phyloP scores from a whole-genome alignment of 2,329 filamentous ascomycete species.

The Parasarocladium wereldwijsianum region DNA sequence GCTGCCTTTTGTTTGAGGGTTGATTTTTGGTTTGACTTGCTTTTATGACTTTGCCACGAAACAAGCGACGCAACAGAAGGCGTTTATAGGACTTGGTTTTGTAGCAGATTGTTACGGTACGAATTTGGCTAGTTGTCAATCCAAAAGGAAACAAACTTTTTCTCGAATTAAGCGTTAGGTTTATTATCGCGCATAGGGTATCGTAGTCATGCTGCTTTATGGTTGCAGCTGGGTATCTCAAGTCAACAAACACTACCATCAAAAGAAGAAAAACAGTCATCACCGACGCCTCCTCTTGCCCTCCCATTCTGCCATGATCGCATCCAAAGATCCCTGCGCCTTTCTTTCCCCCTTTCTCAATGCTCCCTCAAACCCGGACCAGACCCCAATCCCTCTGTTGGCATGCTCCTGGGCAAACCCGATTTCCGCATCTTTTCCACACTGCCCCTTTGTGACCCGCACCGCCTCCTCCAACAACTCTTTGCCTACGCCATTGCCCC shows the following conservation, averaged over 20 bases:
- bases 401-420: slow-evolving; percentile 68
- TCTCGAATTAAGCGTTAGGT: no score
- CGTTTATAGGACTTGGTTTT: no score
- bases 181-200: no score
- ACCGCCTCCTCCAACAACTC: slow-evolving; percentile 63
- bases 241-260: not conserved
- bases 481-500: slow-evolving; percentile 56
- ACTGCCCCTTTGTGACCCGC: slow-evolving; percentile 48
- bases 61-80: no score
- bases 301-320: slow-evolving; percentile 34
- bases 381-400: slow-evolving; percentile 51
- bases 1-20: no score
- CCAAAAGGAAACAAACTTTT: no score
- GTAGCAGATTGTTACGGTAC: no score
- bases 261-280: slow-evolving; percentile 10
- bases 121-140: no score
- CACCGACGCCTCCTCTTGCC: slow-evolving; percentile 30
- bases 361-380: slow-evolving; percentile 43
- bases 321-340: slow-evolving; percentile 38
- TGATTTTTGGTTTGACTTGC: no score
- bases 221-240: no score
- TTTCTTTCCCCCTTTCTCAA: slow-evolving; percentile 45
- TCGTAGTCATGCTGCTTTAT: no score
- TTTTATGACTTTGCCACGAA: no score
- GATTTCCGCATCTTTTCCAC: slow-evolving; percentile 51